Conservation (phyloP, 2,329 filamentous ascomycete species). For the Penicillium aurantiogriseum region DNA sequence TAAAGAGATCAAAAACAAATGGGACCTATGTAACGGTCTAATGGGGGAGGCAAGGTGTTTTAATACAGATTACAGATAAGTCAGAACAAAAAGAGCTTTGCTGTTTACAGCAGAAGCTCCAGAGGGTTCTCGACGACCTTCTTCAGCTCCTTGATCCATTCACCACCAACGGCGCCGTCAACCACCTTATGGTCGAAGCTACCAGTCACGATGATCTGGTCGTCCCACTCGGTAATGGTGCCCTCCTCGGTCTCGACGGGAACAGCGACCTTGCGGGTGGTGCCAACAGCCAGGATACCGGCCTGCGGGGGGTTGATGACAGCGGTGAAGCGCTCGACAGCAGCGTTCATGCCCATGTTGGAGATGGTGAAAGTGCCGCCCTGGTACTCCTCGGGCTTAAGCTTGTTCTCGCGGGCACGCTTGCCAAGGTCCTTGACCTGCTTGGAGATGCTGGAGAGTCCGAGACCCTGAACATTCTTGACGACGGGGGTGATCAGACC, state of each 20-base stretch:
- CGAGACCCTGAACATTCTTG: slow-evolving; percentile 79
- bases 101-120: slow-evolving; percentile 77
- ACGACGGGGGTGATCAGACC: slow-evolving; percentile 98
- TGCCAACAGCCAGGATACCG: slow-evolving; percentile 90
- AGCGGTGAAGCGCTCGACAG: slow-evolving; percentile 94
- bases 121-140: slow-evolving; percentile 96
- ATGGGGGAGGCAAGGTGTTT: slow-evolving; percentile 29
- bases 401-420: slow-evolving; percentile 93
- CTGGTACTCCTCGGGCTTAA: slow-evolving; percentile 99
- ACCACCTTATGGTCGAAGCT: slow-evolving; percentile 99
- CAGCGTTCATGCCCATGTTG: slow-evolving; percentile 99
- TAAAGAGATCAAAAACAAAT: slow-evolving; percentile 31
- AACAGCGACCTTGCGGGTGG: slow-evolving; percentile 90
- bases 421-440: slow-evolving; percentile 96
- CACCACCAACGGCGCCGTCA: slow-evolving; percentile 90
- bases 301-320: slow-evolving; percentile 99
- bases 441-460: slow-evolving; percentile 81
- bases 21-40: slow-evolving; percentile 28
- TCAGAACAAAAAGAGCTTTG: slow-evolving; percentile 5
- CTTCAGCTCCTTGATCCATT: slow-evolving; percentile 97
- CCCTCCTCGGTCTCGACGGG: slow-evolving; percentile 83
- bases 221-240: slow-evolving; percentile 81
- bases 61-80: slow-evolving; percentile 38
- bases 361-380: slow-evolving; percentile 98
- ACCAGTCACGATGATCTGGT: slow-evolving; percentile 91